Conservation (phyloP, 768 basidiomycete species). For the Serpula lacrymans region DNA sequence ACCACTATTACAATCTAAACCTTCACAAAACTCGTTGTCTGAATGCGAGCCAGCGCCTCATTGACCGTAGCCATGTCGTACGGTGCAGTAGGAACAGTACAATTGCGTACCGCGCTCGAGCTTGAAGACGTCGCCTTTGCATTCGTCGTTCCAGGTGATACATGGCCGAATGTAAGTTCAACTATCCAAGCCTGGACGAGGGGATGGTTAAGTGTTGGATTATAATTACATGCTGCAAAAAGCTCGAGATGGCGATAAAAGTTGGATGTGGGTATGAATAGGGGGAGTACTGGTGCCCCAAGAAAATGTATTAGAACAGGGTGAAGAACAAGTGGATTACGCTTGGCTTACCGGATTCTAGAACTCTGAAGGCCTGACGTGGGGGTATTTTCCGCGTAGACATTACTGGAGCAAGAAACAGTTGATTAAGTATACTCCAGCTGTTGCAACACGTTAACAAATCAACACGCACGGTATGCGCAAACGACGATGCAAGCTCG, state of each 20-base stretch:
- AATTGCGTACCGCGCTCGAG: slow-evolving; percentile 2
- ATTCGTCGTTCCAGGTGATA: slow-evolving; percentile 7
- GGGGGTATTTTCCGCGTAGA: slow-evolving; percentile 32
- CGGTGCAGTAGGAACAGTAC: slow-evolving; percentile 6
- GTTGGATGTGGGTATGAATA: slow-evolving; percentile 47
- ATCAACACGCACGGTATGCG: slow-evolving; percentile 50
- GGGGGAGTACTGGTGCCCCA: slow-evolving; percentile 50
- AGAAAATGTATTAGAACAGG: not conserved
- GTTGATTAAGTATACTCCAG: not conserved
- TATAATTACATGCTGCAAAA: slow-evolving; percentile 39
- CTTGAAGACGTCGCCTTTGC: slow-evolving; percentile 11
- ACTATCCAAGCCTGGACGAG: slow-evolving; percentile 37
- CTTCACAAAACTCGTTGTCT: slow-evolving; percentile 1
- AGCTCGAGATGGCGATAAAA: slow-evolving; percentile 47
- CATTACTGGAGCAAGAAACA: slow-evolving; percentile 41
- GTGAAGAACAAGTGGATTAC: not conserved
- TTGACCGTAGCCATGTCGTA: slow-evolving; percentile 23
- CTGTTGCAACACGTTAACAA: too few species aligned
- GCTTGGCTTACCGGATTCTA: slow-evolving; percentile 40
- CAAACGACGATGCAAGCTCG: slow-evolving; percentile 51
- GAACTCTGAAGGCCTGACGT: slow-evolving; percentile 35
- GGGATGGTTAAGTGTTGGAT: slow-evolving; percentile 39
- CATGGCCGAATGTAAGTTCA: slow-evolving; percentile 21
- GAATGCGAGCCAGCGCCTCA: slow-evolving; percentile 25
- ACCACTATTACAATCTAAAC: too few species aligned